These are phyloP conservation scores for Plasmodium ovale DNA, from an alignment of 169 alveolate genomes.

Conservation along the genomic window DNA sequence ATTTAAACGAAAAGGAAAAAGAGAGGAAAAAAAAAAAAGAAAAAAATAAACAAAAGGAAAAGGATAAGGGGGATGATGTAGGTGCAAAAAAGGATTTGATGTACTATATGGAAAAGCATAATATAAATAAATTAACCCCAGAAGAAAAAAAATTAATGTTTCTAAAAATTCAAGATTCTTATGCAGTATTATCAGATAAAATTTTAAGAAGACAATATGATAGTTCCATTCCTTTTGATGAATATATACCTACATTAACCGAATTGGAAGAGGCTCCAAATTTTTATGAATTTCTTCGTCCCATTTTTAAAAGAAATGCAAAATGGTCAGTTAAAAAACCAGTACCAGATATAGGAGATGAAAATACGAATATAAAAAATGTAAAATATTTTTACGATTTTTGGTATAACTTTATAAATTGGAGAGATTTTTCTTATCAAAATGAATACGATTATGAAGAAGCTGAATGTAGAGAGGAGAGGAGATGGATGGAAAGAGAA, in stretches of 20 bases:
- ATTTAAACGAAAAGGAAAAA: slow-evolving; percentile 59
- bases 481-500: slow-evolving; percentile 96
- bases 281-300: slow-evolving; percentile 87
- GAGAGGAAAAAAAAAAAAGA: slow-evolving; percentile 76
- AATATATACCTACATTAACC: slow-evolving; percentile 90
- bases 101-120: slow-evolving; percentile 79
- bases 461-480: slow-evolving; percentile 94
- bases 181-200: slow-evolving; percentile 91
- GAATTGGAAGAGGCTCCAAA: slow-evolving; percentile 82
- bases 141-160: slow-evolving; percentile 84
- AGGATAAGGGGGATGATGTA: slow-evolving; percentile 1
- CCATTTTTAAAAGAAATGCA: slow-evolving; percentile 86
- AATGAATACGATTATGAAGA: slow-evolving; percentile 93
- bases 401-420: slow-evolving; percentile 92
- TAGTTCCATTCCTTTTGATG: slow-evolving; percentile 94
- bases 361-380: slow-evolving; percentile 86
- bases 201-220: slow-evolving; percentile 92
- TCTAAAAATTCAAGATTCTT: slow-evolving; percentile 93
- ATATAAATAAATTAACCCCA: slow-evolving; percentile 71
- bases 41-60: slow-evolving; percentile 22
- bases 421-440: slow-evolving; percentile 93
- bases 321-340: slow-evolving; percentile 94
- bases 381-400: slow-evolving; percentile 92
- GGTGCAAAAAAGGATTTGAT: slow-evolving; percentile 21
- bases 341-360: slow-evolving; percentile 93